phyloP scores from a whole-genome alignment of 768 basidiomycete species.

The Termitomyces heimii region DNA sequence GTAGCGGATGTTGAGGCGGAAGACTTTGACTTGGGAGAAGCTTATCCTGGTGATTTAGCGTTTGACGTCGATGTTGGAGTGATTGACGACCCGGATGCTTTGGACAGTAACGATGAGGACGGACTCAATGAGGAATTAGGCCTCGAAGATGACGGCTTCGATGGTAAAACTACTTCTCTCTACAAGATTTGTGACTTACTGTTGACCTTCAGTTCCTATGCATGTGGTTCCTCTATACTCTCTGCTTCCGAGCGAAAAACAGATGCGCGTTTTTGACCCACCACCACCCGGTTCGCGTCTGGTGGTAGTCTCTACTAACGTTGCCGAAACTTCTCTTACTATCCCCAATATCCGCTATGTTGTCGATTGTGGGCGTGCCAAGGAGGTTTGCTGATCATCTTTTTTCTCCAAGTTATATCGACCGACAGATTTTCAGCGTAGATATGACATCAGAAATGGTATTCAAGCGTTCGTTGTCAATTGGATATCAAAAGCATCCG shows the following conservation, averaged over 20 bases:
- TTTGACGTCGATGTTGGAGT: slow-evolving; percentile 62
- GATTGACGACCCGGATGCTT: slow-evolving; percentile 66
- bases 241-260: slow-evolving; percentile 85
- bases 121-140: slow-evolving; percentile 49
- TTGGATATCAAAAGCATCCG: slow-evolving; percentile 95
- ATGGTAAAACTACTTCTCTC: slow-evolving; percentile 37
- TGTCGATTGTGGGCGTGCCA: slow-evolving; percentile 92
- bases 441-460: slow-evolving; percentile 73
- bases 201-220: slow-evolving; percentile 65
- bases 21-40: slow-evolving; percentile 65
- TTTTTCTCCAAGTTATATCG: background rate
- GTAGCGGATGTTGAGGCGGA: slow-evolving; percentile 75
- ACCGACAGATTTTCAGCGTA: slow-evolving; percentile 44
- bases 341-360: slow-evolving; percentile 98
- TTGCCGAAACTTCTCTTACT: slow-evolving; percentile 95
- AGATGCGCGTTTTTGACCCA: slow-evolving; percentile 86
- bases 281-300: slow-evolving; percentile 80
- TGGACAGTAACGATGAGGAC: slow-evolving; percentile 71
- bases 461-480: slow-evolving; percentile 90
- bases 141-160: slow-evolving; percentile 58
- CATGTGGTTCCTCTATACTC: slow-evolving; percentile 94
- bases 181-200: background rate
- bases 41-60: slow-evolving; percentile 44
- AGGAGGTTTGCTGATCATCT: slow-evolving; percentile 55
- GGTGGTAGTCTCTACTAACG: slow-evolving; percentile 93